Conservation (phyloP, 73 alveolate species). For the Tetrahymena elliotti region DNA sequence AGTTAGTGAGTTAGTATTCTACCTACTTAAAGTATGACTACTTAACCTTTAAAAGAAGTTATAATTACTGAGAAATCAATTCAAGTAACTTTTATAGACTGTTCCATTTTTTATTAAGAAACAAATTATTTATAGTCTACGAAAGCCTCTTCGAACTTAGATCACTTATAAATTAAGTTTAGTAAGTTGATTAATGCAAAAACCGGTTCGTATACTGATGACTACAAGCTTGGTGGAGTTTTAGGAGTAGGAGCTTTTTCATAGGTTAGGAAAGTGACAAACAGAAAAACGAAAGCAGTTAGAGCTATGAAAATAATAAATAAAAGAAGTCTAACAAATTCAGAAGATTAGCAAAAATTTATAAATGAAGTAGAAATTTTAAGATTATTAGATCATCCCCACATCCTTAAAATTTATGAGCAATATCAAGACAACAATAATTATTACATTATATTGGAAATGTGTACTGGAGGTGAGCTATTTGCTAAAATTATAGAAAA, state of each 20-base stretch:
- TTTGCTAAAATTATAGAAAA: constrained; percentile 79
- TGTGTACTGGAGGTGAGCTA: constrained; percentile 84
- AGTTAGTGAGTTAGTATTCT: too few relatives aligned
- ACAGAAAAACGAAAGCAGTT: constrained; percentile 42
- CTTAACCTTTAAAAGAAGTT: not conserved
- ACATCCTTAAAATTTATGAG: constrained; percentile 43
- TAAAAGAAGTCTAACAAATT: constrained; percentile 19
- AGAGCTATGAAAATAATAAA: constrained; percentile 43
- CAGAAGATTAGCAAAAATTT: constrained; percentile 25
- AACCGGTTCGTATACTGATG: constrained; percentile 28
- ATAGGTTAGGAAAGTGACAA: constrained; percentile 41
- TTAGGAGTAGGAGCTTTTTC: constrained; percentile 54
- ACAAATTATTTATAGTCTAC: not conserved
- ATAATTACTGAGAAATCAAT: not conserved
- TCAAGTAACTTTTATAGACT: not conserved
- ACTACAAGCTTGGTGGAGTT: constrained; percentile 36
- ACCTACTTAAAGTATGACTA: not conserved
- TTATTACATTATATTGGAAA: constrained; percentile 39
- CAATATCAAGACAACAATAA: constrained; percentile 36
- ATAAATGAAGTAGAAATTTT: constrained; percentile 44
- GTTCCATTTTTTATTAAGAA: not conserved
- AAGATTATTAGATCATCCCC: constrained; percentile 49
- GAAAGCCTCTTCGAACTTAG: not conserved
- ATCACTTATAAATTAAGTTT: constrained; percentile 25
- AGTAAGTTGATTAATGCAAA: constrained; percentile 33